Percentiles rank a stretch among this genome's conserved stretches.
These are phyloP conservation scores for Alternaria rosae DNA, from an alignment of 2,329 filamentous ascomycete genomes.

Conservation along the genomic window DNA sequence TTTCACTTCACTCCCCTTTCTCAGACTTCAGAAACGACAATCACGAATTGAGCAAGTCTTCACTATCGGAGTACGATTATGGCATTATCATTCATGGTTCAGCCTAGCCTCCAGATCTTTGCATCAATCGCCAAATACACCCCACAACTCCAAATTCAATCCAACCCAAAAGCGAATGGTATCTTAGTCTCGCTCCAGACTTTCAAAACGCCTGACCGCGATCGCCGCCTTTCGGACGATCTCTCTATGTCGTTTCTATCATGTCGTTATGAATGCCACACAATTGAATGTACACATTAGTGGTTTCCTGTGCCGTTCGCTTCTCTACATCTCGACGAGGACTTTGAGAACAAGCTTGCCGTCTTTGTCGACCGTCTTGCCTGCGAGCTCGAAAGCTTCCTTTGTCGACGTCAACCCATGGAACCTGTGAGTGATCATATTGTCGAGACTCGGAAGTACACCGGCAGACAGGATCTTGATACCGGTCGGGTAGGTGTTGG, in stretches of 20 bases:
- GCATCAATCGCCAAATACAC: neutral
- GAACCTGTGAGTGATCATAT: conserved; percentile 63
- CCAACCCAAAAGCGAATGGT: conserved; percentile 18
- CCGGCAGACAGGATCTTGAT: conserved; percentile 62
- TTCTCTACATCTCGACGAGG: conserved; percentile 39
- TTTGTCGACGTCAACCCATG: conserved; percentile 56
- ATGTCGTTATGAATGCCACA: conserved; percentile 2
- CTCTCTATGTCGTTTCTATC: conserved; percentile 19
- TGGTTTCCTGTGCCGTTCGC: neutral
- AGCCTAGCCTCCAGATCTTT: neutral
- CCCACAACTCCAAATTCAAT: conserved; percentile 8
- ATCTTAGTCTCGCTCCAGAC: conserved; percentile 20
- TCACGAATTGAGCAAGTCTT: neutral
- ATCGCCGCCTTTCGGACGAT: neutral
- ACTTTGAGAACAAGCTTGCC: conserved; percentile 64
- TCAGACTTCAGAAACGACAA: neutral
- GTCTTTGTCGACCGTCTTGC: conserved; percentile 59
- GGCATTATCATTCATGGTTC: neutral
- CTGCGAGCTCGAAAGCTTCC: conserved; percentile 61
- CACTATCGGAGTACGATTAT: neutral
- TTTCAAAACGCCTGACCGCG: conserved; percentile 19
- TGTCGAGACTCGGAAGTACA: conserved; percentile 58
- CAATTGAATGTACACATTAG: conserved; percentile 11
- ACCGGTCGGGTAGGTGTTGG: conserved; percentile 62
- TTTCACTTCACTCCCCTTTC: neutral